Evolutionary conservation across 1,284 basidiomycete species (phyloP).

Genomic region (Papiliotrema laurentii): DNA sequence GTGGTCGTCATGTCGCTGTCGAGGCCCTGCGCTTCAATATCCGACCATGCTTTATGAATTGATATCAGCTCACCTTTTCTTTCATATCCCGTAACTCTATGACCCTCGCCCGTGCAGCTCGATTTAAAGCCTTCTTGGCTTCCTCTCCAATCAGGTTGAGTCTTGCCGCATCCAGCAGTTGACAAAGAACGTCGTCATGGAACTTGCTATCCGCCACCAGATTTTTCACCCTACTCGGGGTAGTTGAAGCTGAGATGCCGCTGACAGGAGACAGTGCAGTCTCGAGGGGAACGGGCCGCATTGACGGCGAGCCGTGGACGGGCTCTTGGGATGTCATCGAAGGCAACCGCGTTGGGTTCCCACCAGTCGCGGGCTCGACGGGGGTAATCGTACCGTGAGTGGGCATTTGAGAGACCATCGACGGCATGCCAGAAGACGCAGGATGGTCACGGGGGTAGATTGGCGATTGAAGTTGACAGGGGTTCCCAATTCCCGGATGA

Average conservation of each 20-base stretch:
- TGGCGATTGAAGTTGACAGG: too few relatives aligned
- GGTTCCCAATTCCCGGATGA: too few relatives aligned
- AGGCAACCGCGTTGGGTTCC: background rate
- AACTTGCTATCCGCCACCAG: constrained; percentile 37
- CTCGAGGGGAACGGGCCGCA: background rate
- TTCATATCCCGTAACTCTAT: constrained; percentile 39
- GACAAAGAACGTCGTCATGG: constrained; percentile 47
- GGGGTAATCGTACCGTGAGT: background rate
- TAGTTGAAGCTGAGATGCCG: constrained; percentile 22
- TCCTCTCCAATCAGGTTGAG: constrained; percentile 42
- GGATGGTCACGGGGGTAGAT: too few relatives aligned
- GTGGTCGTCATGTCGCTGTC: background rate
- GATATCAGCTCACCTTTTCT: constrained; percentile 16
- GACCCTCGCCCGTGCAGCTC: constrained; percentile 42
- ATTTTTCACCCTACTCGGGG: constrained; percentile 33
- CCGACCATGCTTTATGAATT: background rate
- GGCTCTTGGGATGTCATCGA: background rate
- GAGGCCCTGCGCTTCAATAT: background rate
- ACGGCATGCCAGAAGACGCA: background rate
- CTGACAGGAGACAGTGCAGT: background rate
- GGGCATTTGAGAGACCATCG: background rate
- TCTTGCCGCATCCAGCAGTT: constrained; percentile 42
- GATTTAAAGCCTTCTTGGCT: constrained; percentile 42
- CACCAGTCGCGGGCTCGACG: background rate
- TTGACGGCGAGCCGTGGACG: background rate